Conservation (phyloP, 2,329 filamentous ascomycete species). For the Acrodontium crateriforme region DNA sequence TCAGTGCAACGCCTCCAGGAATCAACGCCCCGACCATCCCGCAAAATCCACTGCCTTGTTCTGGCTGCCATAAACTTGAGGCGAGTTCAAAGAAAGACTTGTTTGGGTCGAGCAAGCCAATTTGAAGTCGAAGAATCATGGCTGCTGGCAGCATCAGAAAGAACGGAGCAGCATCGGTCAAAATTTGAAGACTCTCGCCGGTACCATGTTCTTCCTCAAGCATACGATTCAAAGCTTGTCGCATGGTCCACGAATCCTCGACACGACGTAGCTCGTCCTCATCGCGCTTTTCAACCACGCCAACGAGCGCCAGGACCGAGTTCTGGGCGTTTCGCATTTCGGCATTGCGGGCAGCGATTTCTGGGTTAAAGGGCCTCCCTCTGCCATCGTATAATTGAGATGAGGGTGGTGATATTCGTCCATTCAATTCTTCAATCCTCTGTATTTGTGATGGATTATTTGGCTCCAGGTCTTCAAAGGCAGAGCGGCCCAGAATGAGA, state of each 20-base stretch:
- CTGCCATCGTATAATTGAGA: constrained; percentile 31
- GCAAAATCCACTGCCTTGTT: constrained; percentile 4
- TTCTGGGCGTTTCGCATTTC: constrained; percentile 33
- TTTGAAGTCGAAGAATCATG: constrained; percentile 10
- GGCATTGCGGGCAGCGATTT: constrained; percentile 26
- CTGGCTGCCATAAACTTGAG: constrained; percentile 5
- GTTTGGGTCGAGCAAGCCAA: constrained; percentile 11
- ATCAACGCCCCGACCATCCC: constrained; percentile 6
- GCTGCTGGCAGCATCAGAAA: constrained; percentile 12
- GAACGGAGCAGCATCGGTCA: constrained; percentile 1
- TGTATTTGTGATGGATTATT: constrained; percentile 10
- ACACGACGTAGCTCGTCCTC: constrained; percentile 1
- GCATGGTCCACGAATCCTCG: constrained; percentile 2
- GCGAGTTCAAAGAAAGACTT: constrained; percentile 10
- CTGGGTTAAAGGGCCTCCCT: constrained; percentile 30
- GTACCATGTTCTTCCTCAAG: constrained; percentile 12
- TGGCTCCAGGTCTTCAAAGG: constrained; percentile 27
- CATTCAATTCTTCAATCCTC: constrained; percentile 25
- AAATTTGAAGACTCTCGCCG: constrained; percentile 12
- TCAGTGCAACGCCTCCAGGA: too few relatives aligned
- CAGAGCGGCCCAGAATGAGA: constrained; percentile 25
- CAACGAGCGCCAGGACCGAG: constrained; percentile 33
- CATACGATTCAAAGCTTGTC: constrained; percentile 6
- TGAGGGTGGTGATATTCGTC: not conserved
- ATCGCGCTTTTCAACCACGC: constrained; percentile 28